phyloP scores from a whole-genome alignment of 441 rosid species.

The Adansonia gregorii region DNA sequence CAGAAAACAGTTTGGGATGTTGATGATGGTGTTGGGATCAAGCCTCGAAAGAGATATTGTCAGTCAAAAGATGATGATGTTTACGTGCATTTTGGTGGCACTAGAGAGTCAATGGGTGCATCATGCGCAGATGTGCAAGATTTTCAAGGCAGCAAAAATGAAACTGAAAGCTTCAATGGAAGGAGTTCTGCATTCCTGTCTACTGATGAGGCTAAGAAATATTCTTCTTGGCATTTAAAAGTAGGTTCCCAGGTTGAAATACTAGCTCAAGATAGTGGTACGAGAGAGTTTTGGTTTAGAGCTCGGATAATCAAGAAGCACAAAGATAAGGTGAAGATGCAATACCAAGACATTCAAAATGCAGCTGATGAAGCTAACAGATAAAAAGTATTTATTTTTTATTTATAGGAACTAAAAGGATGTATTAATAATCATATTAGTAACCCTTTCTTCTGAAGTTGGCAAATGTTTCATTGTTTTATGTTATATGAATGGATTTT shows the following conservation, averaged over 20 bases:
- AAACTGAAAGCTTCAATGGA: slow-evolving; percentile 29
- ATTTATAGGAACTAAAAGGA: neutral
- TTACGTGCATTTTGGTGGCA: neutral
- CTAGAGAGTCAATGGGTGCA: slow-evolving; percentile 27
- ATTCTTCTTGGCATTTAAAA: slow-evolving; percentile 34
- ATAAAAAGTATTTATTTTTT: slow-evolving; percentile 53
- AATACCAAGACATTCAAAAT: slow-evolving; percentile 68
- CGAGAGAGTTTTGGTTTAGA: slow-evolving; percentile 86
- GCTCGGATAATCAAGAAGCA: slow-evolving; percentile 62
- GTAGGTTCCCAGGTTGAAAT: slow-evolving; percentile 74
- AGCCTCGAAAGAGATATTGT: slow-evolving; percentile 58
- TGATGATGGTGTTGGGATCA: slow-evolving; percentile 39
- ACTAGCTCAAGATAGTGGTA: slow-evolving; percentile 82
- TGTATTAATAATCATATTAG: neutral
- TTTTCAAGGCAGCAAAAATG: slow-evolving; percentile 28
- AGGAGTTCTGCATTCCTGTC: slow-evolving; percentile 31
- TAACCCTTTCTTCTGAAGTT: neutral
- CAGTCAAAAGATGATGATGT: slow-evolving; percentile 37
- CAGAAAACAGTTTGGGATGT: slow-evolving; percentile 34
- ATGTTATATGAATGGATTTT: slow-evolving; percentile 73
- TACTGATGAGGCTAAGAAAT: slow-evolving; percentile 29
- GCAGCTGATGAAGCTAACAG: slow-evolving; percentile 72
- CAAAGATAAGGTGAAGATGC: slow-evolving; percentile 78
- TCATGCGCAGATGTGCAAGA: slow-evolving; percentile 21
- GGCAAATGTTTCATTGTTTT: neutral